phyloP scores from a whole-genome alignment of 2,329 filamentous ascomycete species.

The Setomelanomma holmii region DNA sequence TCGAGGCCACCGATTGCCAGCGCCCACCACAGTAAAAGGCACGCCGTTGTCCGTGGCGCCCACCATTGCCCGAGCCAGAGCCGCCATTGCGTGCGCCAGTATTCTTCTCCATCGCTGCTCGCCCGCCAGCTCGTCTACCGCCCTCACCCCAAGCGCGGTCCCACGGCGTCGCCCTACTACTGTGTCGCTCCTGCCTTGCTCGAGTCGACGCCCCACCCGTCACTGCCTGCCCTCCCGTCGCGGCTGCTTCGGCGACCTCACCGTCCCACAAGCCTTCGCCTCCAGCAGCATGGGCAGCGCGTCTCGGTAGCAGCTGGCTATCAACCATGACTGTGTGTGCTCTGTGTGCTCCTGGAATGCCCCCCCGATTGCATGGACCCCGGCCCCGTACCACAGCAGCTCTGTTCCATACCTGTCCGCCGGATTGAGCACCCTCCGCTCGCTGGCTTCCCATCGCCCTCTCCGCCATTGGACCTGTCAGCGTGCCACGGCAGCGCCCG shows the following conservation, averaged over 20 bases:
- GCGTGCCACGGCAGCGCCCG: slow-evolving; percentile 46
- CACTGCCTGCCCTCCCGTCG: slow-evolving; percentile 11
- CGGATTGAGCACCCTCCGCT: slow-evolving; percentile 40
- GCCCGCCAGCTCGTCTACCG: slow-evolving; percentile 14
- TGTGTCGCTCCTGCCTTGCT: slow-evolving; percentile 24
- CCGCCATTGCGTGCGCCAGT: slow-evolving; percentile 15
- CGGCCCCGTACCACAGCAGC: slow-evolving; percentile 45
- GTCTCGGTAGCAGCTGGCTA: slow-evolving; percentile 37
- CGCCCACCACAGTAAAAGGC: too few relatives aligned
- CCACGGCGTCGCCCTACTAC: slow-evolving; percentile 27
- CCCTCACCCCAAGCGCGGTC: slow-evolving; percentile 27
- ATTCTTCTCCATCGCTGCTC: slow-evolving; percentile 4
- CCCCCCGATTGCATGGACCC: slow-evolving; percentile 47
- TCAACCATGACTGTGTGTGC: slow-evolving; percentile 41
- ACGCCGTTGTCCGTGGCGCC: background rate
- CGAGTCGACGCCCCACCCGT: slow-evolving; percentile 18
- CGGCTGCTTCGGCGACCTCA: slow-evolving; percentile 15
- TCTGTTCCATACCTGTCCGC: slow-evolving; percentile 50
- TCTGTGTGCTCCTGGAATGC: slow-evolving; percentile 41
- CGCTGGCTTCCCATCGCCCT: slow-evolving; percentile 19
- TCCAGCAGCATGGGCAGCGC: slow-evolving; percentile 44
- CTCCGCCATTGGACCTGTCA: slow-evolving; percentile 35
- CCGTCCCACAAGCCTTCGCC: slow-evolving; percentile 18
- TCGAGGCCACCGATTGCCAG: background rate
- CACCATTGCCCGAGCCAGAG: background rate